A percentile compares a stretch with the other conserved stretches of the same genome.
These are phyloP conservation scores for Diaporthe citrichinensis DNA, from an alignment of 2,329 filamentous ascomycete genomes.

Conservation along the genomic window DNA sequence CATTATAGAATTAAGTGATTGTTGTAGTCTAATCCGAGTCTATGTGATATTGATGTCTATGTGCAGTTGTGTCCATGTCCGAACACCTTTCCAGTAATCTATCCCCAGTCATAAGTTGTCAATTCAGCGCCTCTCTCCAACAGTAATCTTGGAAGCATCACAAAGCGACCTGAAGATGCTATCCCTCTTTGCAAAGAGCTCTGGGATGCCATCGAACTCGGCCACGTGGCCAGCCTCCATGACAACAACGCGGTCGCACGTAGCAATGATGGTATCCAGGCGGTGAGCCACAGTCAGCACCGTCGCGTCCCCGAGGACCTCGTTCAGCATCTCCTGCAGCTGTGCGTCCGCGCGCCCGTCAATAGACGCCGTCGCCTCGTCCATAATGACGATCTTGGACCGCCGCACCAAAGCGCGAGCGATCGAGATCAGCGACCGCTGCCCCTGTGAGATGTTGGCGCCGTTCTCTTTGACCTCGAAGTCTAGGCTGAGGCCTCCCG, in stretches of 20 bases:
- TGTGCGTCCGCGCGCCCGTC: slow-evolving; percentile 81
- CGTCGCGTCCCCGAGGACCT: slow-evolving; percentile 77
- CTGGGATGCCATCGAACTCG: slow-evolving; percentile 28
- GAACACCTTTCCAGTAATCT: neutral
- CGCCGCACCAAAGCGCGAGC: slow-evolving; percentile 78
- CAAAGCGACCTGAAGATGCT: slow-evolving; percentile 36
- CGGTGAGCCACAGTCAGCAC: slow-evolving; percentile 80
- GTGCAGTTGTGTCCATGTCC: neutral
- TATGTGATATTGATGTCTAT: slow-evolving; percentile 11
- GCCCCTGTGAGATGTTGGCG: slow-evolving; percentile 79
- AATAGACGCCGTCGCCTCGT: slow-evolving; percentile 80
- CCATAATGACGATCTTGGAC: slow-evolving; percentile 80
- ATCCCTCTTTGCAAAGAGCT: slow-evolving; percentile 21
- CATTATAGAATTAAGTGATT: slow-evolving; percentile 27
- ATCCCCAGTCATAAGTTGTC: neutral
- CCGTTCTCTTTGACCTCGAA: slow-evolving; percentile 74
- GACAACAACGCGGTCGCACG: slow-evolving; percentile 33
- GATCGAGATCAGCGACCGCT: slow-evolving; percentile 80
- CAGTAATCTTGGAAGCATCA: slow-evolving; percentile 31
- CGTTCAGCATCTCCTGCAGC: slow-evolving; percentile 77
- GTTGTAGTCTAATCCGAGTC: neutral
- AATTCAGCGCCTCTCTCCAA: slow-evolving; percentile 21
- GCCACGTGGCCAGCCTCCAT: slow-evolving; percentile 32
- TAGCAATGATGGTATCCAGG: slow-evolving; percentile 51
- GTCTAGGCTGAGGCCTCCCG: slow-evolving; percentile 19